A percentile compares a stretch with the other conserved stretches of the same genome.
Evolutionary conservation across 176 grass and related monocot genomes (phyloP).

Genomic region (Oryza glumipatula): DNA sequence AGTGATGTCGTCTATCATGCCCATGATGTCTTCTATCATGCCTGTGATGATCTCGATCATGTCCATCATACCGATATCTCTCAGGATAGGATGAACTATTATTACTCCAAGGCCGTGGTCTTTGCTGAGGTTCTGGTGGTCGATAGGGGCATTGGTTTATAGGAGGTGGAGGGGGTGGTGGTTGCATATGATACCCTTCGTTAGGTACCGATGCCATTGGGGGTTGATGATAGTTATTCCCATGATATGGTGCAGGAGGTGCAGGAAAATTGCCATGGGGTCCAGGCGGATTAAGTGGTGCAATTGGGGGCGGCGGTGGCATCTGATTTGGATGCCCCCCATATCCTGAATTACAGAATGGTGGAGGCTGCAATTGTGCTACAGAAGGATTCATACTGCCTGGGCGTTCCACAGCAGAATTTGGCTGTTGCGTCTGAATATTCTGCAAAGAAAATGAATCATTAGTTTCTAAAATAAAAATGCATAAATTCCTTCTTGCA

Average conservation of each 20-base stretch:
- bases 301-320: slow-evolving; percentile 52
- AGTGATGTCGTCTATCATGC: slow-evolving; percentile 56
- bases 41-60: slow-evolving; percentile 49
- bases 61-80: slow-evolving; percentile 47
- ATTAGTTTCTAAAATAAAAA: slow-evolving; percentile 43
- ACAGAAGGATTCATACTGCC: slow-evolving; percentile 50
- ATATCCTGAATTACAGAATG: slow-evolving; percentile 69
- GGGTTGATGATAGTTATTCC: slow-evolving; percentile 67
- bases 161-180: slow-evolving; percentile 62
- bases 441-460: slow-evolving; percentile 51
- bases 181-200: slow-evolving; percentile 75
- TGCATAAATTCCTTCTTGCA: slow-evolving; percentile 20
- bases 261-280: slow-evolving; percentile 48
- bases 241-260: slow-evolving; percentile 49
- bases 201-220: slow-evolving; percentile 48
- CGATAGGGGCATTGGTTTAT: slow-evolving; percentile 67
- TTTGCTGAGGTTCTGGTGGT: slow-evolving; percentile 54
- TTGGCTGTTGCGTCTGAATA: slow-evolving; percentile 64
- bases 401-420: slow-evolving; percentile 43
- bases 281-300: slow-evolving; percentile 50
- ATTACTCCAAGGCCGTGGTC: slow-evolving; percentile 54
- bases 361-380: slow-evolving; percentile 45
- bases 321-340: slow-evolving; percentile 57
- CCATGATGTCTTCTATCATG: slow-evolving; percentile 52
- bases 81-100: slow-evolving; percentile 47